Evolutionary conservation across 441 rosid genomes (phyloP).

Genomic region (Adansonia rubrostipa): DNA sequence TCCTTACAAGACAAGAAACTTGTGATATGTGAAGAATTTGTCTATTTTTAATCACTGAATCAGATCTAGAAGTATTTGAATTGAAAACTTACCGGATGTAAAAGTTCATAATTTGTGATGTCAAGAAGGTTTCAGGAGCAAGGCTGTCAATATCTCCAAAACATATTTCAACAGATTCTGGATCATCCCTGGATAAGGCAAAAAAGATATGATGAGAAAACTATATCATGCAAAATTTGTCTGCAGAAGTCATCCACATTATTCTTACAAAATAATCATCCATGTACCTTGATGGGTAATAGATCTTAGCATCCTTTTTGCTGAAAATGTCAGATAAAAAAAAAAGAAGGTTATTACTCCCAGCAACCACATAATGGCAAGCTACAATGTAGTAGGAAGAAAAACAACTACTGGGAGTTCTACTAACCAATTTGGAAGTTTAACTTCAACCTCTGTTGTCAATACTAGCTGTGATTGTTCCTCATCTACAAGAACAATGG

Average conservation of each 20-base stretch:
- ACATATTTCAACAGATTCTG: conserved; percentile 63
- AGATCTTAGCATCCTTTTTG: conserved; percentile 54
- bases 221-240: conserved; percentile 10
- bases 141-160: conserved; percentile 65
- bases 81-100: conserved; percentile 63
- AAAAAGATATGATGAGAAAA: conserved; percentile 4
- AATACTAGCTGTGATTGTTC: conserved; percentile 58
- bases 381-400: conserved; percentile 25
- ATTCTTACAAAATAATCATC: background rate
- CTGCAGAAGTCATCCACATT: conserved; percentile 15
- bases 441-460: conserved; percentile 37
- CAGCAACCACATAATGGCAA: conserved; percentile 19
- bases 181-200: conserved; percentile 65
- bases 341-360: no score
- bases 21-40: background rate
- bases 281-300: conserved; percentile 88
- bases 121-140: conserved; percentile 65
- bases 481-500: conserved; percentile 67
- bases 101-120: conserved; percentile 86
- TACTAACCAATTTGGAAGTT: conserved; percentile 62
- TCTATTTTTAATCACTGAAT: background rate
- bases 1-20: conserved; percentile 1
- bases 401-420: conserved; percentile 9
- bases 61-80: no score
- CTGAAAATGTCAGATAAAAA: conserved; percentile 47